A percentile compares a stretch with the other conserved stretches of the same genome.
Conservation (phyloP, 768 basidiomycete species). For the Neoboletus brunneissimus region DNA sequence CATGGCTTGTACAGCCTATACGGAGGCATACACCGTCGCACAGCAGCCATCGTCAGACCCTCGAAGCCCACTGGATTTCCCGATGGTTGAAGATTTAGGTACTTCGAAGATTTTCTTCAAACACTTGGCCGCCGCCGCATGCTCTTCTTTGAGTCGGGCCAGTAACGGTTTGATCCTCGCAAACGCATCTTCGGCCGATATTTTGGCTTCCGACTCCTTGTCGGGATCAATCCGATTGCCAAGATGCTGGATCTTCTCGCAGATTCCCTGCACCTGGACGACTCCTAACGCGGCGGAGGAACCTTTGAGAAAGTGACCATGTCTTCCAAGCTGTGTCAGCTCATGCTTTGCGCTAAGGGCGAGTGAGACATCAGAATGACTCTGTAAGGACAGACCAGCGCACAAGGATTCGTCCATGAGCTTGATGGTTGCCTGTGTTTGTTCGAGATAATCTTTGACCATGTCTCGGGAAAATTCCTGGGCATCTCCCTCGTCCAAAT, state of each 20-base stretch:
- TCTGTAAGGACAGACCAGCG: conserved; percentile 36
- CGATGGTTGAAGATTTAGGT: conserved; percentile 1
- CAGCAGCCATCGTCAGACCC: conserved; percentile 9
- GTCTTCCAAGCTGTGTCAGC: conserved; percentile 60
- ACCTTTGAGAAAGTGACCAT: conserved; percentile 96
- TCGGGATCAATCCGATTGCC: conserved; percentile 57
- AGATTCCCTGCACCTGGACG: conserved; percentile 72
- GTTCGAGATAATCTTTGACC: conserved; percentile 76
- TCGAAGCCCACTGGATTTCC: not conserved
- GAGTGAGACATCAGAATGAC: conserved; percentile 15
- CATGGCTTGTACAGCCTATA: conserved; percentile 3
- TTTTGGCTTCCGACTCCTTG: conserved; percentile 44
- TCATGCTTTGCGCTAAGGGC: conserved; percentile 51
- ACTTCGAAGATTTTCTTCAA: conserved; percentile 43
- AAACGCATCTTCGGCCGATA: conserved; percentile 53
- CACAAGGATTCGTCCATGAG: conserved; percentile 80
- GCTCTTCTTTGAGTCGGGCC: conserved; percentile 60
- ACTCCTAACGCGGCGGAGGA: conserved; percentile 94
- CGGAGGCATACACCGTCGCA: conserved; percentile 10
- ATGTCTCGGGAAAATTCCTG: conserved; percentile 77
- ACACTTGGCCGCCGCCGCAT: conserved; percentile 64
- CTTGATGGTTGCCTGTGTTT: conserved; percentile 72
- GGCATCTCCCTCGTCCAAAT: conserved; percentile 83
- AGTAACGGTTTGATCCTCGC: conserved; percentile 56
- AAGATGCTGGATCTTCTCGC: conserved; percentile 90